Percentiles rank a stretch among this genome's conserved stretches.
These are phyloP conservation scores for Verticillium dahliae DNA, from an alignment of 2,329 filamentous ascomycete genomes.

Conservation along the genomic window DNA sequence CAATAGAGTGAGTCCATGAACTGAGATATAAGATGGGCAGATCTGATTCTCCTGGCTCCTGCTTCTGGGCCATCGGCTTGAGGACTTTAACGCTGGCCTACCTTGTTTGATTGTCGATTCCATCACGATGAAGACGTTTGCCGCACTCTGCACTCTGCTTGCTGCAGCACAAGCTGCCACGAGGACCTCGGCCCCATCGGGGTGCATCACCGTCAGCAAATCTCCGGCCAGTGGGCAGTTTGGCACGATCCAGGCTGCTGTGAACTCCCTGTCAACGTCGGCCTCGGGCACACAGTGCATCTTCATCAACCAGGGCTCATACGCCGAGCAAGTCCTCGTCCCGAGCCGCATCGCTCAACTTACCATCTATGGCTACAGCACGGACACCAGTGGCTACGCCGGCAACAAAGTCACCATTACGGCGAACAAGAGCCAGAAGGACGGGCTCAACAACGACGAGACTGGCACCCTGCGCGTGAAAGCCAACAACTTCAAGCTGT, in stretches of 20 bases:
- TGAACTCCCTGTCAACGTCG: conserved; percentile 49
- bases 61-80: too few species aligned
- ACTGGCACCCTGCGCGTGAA: conserved; percentile 42
- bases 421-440: conserved; percentile 46
- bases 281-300: conserved; percentile 47
- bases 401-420: conserved; percentile 52
- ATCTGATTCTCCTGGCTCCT: too few species aligned
- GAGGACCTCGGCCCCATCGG: conserved; percentile 21
- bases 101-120: too few species aligned
- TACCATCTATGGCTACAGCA: conserved; percentile 51
- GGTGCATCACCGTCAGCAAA: conserved; percentile 23
- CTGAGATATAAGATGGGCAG: too few species aligned
- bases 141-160: conserved; percentile 1
- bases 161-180: conserved; percentile 12
- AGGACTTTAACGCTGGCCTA: too few species aligned
- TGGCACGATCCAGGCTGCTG: conserved; percentile 38
- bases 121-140: conserved; percentile 7
- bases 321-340: conserved; percentile 53
- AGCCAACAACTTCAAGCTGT: conserved; percentile 45
- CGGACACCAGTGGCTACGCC: conserved; percentile 41
- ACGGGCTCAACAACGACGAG: conserved; percentile 43
- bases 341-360: conserved; percentile 39
- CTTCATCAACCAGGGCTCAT: conserved; percentile 61
- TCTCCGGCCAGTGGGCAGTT: conserved; percentile 14
- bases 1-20: too few species aligned